Percentiles rank a stretch among this genome's conserved stretches.
Conservation (phyloP, 75 land plant species). For the Azolla pinnata region DNA sequence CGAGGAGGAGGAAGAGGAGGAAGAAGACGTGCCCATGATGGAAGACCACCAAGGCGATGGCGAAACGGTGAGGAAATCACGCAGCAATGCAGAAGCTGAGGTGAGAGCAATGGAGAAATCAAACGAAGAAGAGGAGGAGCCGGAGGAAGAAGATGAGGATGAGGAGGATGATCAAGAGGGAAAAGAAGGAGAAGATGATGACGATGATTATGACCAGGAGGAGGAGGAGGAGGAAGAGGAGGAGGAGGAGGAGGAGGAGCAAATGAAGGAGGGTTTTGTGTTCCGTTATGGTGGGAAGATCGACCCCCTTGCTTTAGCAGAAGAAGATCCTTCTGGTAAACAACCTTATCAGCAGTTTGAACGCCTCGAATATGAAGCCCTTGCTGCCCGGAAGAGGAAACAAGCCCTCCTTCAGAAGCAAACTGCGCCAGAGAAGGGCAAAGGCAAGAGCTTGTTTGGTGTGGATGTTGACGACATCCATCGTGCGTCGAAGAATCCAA, state of each 20-base stretch:
- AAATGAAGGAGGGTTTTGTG: conserved; percentile 30
- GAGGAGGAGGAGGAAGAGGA: conserved; percentile 22
- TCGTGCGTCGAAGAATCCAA: conserved; percentile 21
- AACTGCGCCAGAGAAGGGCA: conserved; percentile 29
- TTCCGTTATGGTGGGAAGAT: conserved; percentile 40
- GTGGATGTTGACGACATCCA: conserved; percentile 53
- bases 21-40: too few relatives aligned
- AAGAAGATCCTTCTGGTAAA: conserved; percentile 31
- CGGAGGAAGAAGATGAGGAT: neutral
- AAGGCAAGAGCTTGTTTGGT: conserved; percentile 38
- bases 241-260: conserved; percentile 35
- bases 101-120: too few relatives aligned
- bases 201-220: conserved; percentile 11
- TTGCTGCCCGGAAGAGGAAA: conserved; percentile 74
- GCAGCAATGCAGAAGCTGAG: too few relatives aligned
- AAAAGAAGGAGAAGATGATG: conserved; percentile 27
- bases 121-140: neutral
- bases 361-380: conserved; percentile 61
- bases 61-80: too few relatives aligned
- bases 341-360: conserved; percentile 57
- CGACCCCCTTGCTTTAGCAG: conserved; percentile 55
- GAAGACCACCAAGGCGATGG: too few relatives aligned
- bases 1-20: neutral
- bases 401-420: conserved; percentile 25
- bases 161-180: neutral